A percentile compares a stretch with the other conserved stretches of the same genome.
Evolutionary conservation across 768 basidiomycete species (phyloP).

Genomic region (Rickenella mellea): DNA sequence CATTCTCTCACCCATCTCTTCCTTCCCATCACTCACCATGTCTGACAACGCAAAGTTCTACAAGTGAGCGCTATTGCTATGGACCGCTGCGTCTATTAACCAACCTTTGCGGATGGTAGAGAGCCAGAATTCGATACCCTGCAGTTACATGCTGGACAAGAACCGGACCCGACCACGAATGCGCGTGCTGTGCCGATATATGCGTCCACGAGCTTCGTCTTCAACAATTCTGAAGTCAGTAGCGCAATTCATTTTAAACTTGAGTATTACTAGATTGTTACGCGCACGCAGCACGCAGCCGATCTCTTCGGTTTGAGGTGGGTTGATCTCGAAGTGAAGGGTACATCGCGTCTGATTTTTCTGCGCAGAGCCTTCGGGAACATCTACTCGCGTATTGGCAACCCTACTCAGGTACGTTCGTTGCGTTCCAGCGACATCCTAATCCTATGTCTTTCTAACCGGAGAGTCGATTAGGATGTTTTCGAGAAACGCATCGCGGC

Average conservation of each 20-base stretch:
- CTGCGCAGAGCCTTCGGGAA: conserved; percentile 38
- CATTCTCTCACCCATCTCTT: too few relatives aligned
- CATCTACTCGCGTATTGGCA: conserved; percentile 61
- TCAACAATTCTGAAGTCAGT: conserved; percentile 58
- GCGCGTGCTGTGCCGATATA: conserved; percentile 77
- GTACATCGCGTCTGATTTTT: neutral
- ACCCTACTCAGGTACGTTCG: conserved; percentile 49
- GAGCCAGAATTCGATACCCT: conserved; percentile 70
- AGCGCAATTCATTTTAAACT: neutral
- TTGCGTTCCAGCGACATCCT: neutral
- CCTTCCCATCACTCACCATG: too few relatives aligned
- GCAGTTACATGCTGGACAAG: conserved; percentile 71
- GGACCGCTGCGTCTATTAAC: too few relatives aligned
- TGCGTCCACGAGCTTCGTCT: conserved; percentile 60
- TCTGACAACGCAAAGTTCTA: too few relatives aligned
- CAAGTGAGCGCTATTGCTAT: neutral
- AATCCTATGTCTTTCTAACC: too few relatives aligned
- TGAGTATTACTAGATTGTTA: neutral
- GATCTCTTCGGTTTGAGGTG: conserved; percentile 60
- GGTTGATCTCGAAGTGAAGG: neutral
- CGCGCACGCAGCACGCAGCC: conserved; percentile 46
- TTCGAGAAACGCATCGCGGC: conserved; percentile 75
- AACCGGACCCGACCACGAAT: conserved; percentile 51
- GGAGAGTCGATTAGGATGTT: conserved; percentile 38
- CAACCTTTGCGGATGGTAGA: conserved; percentile 11